Base-by-base conservation (phyloP, 805 yeast genomes). In the Tetrapisispora taiwanensis region DNA sequence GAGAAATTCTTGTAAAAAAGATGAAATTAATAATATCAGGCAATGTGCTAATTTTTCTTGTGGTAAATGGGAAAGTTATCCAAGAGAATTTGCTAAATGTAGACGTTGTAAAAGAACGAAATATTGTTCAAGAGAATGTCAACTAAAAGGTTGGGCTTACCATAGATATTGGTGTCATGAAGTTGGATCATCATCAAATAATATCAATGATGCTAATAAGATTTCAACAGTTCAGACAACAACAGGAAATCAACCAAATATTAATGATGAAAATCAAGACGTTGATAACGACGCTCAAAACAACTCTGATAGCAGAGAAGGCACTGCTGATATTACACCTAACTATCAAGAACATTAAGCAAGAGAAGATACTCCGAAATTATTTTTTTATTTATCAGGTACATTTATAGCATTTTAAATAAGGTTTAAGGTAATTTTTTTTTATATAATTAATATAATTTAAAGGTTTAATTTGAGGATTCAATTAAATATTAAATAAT, bases 21-120 rank as follows among this genome's bases (percentile, higher is more conserved):
- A 90, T 60, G 97, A 89, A 58, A 62, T 73, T 36, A 74, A 82
- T 15, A 96, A 97, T 1, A 83, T 90, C 27, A 74, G 97, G 43
- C 97, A 92, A 65, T 90, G 98, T 64, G 96, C 97, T 1, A 82
- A 81, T 60, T 84, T 88, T 53, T 83, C 79, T 24, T 90, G 98
- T 66, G 97, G 97, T 10, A 80, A 75, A 58, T 90, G 97, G 97
- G 98, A 90, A 63, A 76, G 75, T 39, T 79, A 68, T 49, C 95
- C 96, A 7, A 75, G 94, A 36, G 94, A 90, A 59, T 90, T 90
- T 68, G 95, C 95, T 50, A 90, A 92, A 63, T 90, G 98, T 63
- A 73, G 95, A 46, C 74, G 95, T 39, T 90, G 98, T 65, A 87
- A 90, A 62, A 71, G 97, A 47, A 89, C 97, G 3, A 92, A 92